Evolutionary conservation across 1,139 yeast genomes (phyloP).

Genomic region (Blastobotrys raffinosifermentans): DNA sequence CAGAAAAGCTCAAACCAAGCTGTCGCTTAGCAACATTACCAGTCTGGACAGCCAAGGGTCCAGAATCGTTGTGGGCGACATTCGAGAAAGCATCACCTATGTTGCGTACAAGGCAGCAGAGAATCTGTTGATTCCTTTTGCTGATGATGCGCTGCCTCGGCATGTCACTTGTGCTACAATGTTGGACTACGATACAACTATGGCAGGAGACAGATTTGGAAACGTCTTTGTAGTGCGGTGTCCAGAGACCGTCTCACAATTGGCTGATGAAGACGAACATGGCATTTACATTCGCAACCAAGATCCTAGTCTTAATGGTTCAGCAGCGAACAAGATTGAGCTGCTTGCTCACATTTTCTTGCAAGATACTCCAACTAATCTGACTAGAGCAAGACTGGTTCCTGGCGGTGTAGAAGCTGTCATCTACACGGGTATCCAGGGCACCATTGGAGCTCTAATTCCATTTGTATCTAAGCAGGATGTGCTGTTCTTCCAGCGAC

Average conservation of each 20-base stretch:
- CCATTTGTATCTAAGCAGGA: constrained; percentile 66
- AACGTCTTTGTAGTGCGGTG: constrained; percentile 64
- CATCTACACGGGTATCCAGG: constrained; percentile 71
- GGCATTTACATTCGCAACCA: constrained; percentile 28
- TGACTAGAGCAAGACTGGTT: constrained; percentile 48
- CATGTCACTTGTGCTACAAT: constrained; percentile 55
- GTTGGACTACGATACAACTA: constrained; percentile 68
- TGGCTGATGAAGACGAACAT: constrained; percentile 47
- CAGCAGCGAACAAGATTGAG: constrained; percentile 40
- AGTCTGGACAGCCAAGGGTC: constrained; percentile 50
- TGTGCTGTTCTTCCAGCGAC: constrained; percentile 48
- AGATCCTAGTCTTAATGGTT: constrained; percentile 9
- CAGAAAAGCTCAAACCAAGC: constrained; percentile 47
- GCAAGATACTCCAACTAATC: constrained; percentile 64
- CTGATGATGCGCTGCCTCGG: constrained; percentile 64
- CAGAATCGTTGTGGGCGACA: constrained; percentile 65
- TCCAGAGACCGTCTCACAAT: constrained; percentile 41
- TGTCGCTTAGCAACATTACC: constrained; percentile 41
- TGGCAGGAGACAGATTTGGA: constrained; percentile 91
- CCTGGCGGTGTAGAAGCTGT: constrained; percentile 62
- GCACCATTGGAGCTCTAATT: constrained; percentile 66
- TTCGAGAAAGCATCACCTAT: constrained; percentile 55
- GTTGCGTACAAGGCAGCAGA: constrained; percentile 45
- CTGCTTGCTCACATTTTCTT: constrained; percentile 56
- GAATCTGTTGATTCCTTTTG: constrained; percentile 56